A percentile compares a stretch with the other conserved stretches of the same genome.
These are phyloP conservation scores for Petrea volubilis DNA, from an alignment of 257 asterid genomes.

Conservation along the genomic window DNA sequence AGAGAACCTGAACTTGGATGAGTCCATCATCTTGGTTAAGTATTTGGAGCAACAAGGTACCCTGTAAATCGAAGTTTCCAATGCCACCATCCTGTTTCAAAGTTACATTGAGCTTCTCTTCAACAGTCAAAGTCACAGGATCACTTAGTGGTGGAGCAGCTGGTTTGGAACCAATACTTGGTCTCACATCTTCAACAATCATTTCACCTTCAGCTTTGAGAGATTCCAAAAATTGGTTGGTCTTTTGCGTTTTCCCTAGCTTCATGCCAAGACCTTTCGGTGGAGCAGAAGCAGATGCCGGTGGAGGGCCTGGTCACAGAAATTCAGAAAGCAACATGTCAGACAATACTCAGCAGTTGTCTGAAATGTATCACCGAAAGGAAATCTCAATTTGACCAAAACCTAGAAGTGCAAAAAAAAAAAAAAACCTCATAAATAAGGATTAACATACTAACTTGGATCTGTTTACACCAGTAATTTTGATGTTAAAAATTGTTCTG, in stretches of 20 bases:
- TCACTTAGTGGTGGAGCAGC: constrained; percentile 59
- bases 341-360: not conserved
- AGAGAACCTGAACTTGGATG: constrained; percentile 66
- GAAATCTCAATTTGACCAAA: not conserved
- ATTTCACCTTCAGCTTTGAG: constrained; percentile 75
- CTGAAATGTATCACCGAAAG: not conserved
- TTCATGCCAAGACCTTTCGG: constrained; percentile 71
- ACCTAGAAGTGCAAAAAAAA: not conserved
- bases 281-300: constrained; percentile 68
- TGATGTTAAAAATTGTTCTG: not conserved
- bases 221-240: constrained; percentile 70
- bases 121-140: constrained; percentile 63
- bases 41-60: constrained; percentile 62
- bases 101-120: constrained; percentile 60
- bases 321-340: constrained; percentile 4
- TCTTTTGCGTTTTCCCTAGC: constrained; percentile 68
- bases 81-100: constrained; percentile 69
- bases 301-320: constrained; percentile 47
- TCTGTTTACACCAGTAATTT: not conserved
- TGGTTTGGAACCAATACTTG: constrained; percentile 52
- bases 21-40: constrained; percentile 60
- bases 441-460: not conserved
- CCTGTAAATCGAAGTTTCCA: constrained; percentile 64
- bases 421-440: not conserved
- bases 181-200: constrained; percentile 72